Conservation (phyloP, 768 basidiomycete genomes). For the Termitomyces sp. region DNA sequence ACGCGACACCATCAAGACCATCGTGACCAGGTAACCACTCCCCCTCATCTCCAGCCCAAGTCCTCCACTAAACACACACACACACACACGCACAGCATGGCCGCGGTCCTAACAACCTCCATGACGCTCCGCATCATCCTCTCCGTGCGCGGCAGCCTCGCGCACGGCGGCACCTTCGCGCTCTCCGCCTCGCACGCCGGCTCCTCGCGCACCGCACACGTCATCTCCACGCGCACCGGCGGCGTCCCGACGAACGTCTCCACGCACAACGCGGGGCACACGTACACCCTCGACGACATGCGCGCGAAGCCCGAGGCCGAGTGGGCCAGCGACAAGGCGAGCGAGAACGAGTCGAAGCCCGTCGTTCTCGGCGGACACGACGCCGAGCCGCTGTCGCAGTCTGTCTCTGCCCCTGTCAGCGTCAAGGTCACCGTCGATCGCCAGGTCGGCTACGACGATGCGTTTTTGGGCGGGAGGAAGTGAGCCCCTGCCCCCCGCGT, state of each 20-base stretch:
- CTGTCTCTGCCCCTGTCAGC: slow-evolving; percentile 27
- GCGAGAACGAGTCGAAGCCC: slow-evolving; percentile 35
- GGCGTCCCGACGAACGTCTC: slow-evolving; percentile 32
- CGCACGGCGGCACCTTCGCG: slow-evolving; percentile 65
- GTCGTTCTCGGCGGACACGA: slow-evolving; percentile 27
- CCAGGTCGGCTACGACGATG: slow-evolving; percentile 46
- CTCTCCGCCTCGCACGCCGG: slow-evolving; percentile 37
- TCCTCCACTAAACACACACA: background rate
- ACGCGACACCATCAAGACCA: slow-evolving; percentile 71
- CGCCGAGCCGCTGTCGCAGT: slow-evolving; percentile 10
- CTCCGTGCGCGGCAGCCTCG: slow-evolving; percentile 72
- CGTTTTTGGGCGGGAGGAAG: slow-evolving; percentile 8
- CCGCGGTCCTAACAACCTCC: slow-evolving; percentile 80
- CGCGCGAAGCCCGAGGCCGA: slow-evolving; percentile 35
- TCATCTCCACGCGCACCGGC: slow-evolving; percentile 42
- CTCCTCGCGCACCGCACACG: slow-evolving; percentile 51
- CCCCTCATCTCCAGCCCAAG: no score
- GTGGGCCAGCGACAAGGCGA: slow-evolving; percentile 41
- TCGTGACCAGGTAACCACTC: slow-evolving; percentile 53
- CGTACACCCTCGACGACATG: slow-evolving; percentile 53
- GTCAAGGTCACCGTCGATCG: slow-evolving; percentile 57
- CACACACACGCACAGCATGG: slow-evolving; percentile 46
- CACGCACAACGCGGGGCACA: slow-evolving; percentile 29
- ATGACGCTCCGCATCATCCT: slow-evolving; percentile 88
- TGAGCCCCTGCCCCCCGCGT: background rate